A percentile compares a stretch with the other conserved stretches of the same genome.
Evolutionary conservation across 306 rosid species (phyloP).

Genomic region (Ormosia emarginata): DNA sequence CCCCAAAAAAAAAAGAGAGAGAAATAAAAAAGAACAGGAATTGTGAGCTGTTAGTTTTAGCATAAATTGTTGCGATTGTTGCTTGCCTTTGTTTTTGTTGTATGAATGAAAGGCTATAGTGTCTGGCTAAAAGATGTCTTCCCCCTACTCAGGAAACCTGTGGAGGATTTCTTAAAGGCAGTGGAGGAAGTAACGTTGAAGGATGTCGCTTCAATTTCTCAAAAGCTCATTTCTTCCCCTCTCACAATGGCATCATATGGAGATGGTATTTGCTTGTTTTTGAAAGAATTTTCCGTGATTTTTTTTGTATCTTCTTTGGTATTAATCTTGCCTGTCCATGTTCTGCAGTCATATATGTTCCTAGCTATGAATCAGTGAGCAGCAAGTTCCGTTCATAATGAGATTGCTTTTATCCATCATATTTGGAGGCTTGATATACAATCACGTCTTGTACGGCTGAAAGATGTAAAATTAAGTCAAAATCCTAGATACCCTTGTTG

Average conservation of each 20-base stretch:
- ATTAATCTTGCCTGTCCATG: constrained; percentile 8
- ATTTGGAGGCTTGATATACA: constrained; percentile 1
- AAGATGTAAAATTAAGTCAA: constrained; percentile 32
- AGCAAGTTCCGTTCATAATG: constrained; percentile 59
- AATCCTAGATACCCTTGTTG: constrained; percentile 17
- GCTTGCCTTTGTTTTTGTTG: neutral
- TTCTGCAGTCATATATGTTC: constrained; percentile 67
- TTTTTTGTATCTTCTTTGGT: neutral
- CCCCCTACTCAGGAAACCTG: constrained; percentile 56
- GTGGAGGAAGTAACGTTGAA: constrained; percentile 63
- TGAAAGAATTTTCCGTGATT: neutral
- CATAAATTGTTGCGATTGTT: neutral
- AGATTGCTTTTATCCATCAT: constrained; percentile 18
- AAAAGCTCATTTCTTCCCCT: constrained; percentile 83
- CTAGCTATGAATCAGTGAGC: constrained; percentile 79
- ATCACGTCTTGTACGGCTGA: constrained; percentile 17
- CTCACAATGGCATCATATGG: constrained; percentile 93
- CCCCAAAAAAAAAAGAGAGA: neutral
- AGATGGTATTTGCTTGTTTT: constrained; percentile 54
- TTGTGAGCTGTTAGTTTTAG: neutral
- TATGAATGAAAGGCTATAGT: neutral
- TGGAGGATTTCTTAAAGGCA: constrained; percentile 73
- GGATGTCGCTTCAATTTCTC: constrained; percentile 67
- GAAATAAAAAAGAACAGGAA: neutral
- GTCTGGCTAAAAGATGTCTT: constrained; percentile 8